Percentiles rank a stretch among this genome's conserved stretches.
Conservation (phyloP, 2,329 filamentous ascomycete species). For the Dactylellina cionopaga region DNA sequence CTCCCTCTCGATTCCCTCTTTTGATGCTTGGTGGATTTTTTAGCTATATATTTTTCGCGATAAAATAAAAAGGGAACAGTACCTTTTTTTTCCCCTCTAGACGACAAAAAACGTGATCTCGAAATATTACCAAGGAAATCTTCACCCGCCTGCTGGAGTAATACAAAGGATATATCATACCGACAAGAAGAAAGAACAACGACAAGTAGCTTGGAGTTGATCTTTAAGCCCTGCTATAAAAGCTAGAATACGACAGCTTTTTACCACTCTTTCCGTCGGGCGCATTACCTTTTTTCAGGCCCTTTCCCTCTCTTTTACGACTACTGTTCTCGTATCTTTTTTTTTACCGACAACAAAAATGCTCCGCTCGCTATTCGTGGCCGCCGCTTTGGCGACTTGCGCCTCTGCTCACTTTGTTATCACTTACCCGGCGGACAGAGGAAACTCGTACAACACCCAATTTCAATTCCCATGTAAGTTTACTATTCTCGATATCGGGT, state of each 20-base stretch:
- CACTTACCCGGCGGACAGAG: conserved; percentile 66
- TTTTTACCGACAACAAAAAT: conserved; percentile 6
- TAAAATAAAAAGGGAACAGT: no score
- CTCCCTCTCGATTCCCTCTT: conserved; percentile 15
- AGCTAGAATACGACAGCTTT: not conserved
- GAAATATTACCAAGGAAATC: conserved; percentile 4
- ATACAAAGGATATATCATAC: conserved; percentile 10
- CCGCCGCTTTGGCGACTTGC: conserved; percentile 54
- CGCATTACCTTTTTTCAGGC: not conserved
- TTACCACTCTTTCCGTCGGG: not conserved
- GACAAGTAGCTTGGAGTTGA: conserved; percentile 33
- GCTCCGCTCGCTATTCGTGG: conserved; percentile 37
- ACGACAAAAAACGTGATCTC: conserved; percentile 34
- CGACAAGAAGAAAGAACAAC: no score
- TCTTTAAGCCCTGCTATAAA: conserved; percentile 27
- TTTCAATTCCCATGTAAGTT: conserved; percentile 59
- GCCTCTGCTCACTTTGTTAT: conserved; percentile 69
- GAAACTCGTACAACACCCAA: conserved; percentile 62
- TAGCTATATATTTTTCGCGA: not conserved
- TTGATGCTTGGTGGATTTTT: conserved; percentile 43
- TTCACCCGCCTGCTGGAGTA: conserved; percentile 47
- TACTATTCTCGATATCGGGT: not conserved
- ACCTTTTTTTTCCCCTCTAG: conserved; percentile 11
- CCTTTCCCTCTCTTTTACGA: not conserved
- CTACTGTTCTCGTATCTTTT: not conserved